Percentiles rank a stretch among this genome's conserved stretches.
Conservation (phyloP, 1,139 yeast genomes). For the Zygosaccharomyces pseudobailii region DNA sequence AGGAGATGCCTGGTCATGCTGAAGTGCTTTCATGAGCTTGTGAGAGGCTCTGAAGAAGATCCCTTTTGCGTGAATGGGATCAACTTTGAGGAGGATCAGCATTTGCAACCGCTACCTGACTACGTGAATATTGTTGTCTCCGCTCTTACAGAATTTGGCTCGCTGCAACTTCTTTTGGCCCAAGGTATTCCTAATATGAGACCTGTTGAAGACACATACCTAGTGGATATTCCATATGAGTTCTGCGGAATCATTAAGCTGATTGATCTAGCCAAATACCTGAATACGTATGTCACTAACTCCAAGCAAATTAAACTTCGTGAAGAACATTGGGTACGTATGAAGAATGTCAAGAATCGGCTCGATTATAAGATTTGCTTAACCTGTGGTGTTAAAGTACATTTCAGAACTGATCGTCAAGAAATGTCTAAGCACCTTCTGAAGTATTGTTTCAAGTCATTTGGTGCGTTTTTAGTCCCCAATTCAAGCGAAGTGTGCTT, state of each 20-base stretch:
- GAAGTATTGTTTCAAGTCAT: constrained; percentile 32
- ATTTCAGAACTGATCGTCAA: constrained; percentile 30
- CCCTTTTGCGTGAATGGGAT: constrained; percentile 17
- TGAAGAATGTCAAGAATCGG: constrained; percentile 32
- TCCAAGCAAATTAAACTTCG: constrained; percentile 27
- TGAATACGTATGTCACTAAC: constrained; percentile 67
- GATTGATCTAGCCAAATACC: constrained; percentile 56
- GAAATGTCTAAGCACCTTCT: constrained; percentile 37
- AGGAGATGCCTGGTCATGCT: constrained; percentile 28
- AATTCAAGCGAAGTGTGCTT: constrained; percentile 38
- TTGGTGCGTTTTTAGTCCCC: constrained; percentile 47
- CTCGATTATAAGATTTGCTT: constrained; percentile 40
- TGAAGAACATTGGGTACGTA: constrained; percentile 24
- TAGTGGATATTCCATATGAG: constrained; percentile 35
- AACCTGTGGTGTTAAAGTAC: constrained; percentile 39
- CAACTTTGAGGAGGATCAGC: constrained; percentile 14
- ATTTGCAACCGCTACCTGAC: constrained; percentile 8
- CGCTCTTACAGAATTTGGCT: constrained; percentile 14
- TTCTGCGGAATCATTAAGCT: constrained; percentile 67
- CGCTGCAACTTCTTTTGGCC: constrained; percentile 16
- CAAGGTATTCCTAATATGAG: constrained; percentile 9
- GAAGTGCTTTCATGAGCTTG: constrained; percentile 23
- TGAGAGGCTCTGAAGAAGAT: constrained; percentile 17
- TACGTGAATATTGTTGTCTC: constrained; percentile 15
- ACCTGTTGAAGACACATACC: constrained; percentile 14